Evolutionary conservation across 2,329 filamentous ascomycete genomes (phyloP).

Genomic region (Zelopaecilomyces penicillatus): DNA sequence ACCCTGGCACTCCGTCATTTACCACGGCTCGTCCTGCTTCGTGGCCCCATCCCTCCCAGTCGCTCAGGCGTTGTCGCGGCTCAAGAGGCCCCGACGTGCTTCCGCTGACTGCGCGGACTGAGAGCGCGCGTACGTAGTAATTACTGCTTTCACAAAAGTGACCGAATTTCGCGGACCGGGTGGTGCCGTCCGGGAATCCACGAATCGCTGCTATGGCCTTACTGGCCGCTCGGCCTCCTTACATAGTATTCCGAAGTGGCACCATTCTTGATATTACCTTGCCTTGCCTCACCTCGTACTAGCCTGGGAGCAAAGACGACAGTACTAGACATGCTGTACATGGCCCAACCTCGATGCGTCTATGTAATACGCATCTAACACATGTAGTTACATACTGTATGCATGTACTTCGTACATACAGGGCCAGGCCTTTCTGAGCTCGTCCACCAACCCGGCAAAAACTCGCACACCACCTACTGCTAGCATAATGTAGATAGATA

Average conservation of each 20-base stretch:
- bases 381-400: no score
- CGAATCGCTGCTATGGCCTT: constrained; percentile 1
- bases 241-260: constrained; percentile 5
- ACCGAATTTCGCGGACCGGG: constrained; percentile 3
- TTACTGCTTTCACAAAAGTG: constrained; percentile 3
- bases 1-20: constrained; percentile 10
- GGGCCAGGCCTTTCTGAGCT: no score
- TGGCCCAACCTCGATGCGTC: no score
- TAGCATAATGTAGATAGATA: no score
- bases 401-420: no score
- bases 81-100: constrained; percentile 8
- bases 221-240: constrained; percentile 3
- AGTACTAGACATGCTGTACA: background rate
- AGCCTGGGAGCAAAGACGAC: background rate
- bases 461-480: no score
- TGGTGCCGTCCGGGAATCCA: background rate
- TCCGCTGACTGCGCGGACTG: background rate
- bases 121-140: background rate
- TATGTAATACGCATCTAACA: no score
- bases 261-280: constrained; percentile 3
- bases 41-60: background rate
- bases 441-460: no score
- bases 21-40: constrained; percentile 5
- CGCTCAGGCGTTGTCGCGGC: constrained; percentile 6
- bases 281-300: background rate